phyloP scores from a whole-genome alignment of 2,329 filamentous ascomycete species.

The Fusarium gaditjirri region DNA sequence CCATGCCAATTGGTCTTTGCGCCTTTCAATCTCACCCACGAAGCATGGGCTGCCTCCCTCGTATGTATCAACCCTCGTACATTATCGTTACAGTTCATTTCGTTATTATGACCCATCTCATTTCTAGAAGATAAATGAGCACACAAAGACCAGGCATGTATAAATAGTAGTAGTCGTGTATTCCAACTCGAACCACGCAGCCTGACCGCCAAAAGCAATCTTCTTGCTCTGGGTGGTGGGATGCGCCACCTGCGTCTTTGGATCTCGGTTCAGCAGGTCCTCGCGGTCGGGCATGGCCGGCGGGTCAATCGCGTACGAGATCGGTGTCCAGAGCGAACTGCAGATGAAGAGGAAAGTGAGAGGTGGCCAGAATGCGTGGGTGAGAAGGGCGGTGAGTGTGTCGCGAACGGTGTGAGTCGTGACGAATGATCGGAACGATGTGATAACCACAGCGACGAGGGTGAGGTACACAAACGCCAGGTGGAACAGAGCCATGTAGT shows the following conservation, averaged over 20 bases:
- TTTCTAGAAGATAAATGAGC: constrained; percentile 48
- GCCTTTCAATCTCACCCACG: constrained; percentile 1
- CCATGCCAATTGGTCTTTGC: constrained; percentile 4
- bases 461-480: constrained; percentile 64
- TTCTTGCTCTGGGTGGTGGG: constrained; percentile 63
- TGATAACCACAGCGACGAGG: constrained; percentile 60
- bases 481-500: constrained; percentile 67
- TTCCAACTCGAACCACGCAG: constrained; percentile 67
- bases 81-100: constrained; percentile 44
- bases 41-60: constrained; percentile 5
- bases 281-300: constrained; percentile 68
- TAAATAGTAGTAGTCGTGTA: constrained; percentile 62
- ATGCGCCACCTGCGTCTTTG: constrained; percentile 64
- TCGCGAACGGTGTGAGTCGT: constrained; percentile 51
- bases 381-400: constrained; percentile 63
- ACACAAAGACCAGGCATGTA: constrained; percentile 61
- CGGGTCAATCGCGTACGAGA: constrained; percentile 70
- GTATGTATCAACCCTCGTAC: constrained; percentile 10
- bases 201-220: constrained; percentile 63
- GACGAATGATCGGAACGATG: constrained; percentile 62
- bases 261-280: constrained; percentile 64
- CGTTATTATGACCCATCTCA: constrained; percentile 25
- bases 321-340: constrained; percentile 66
- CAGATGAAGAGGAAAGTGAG: constrained; percentile 66
- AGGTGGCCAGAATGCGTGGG: constrained; percentile 71